Base-by-base conservation (phyloP, 257 asterid species). In the Solanum ossicruentum region DNA sequence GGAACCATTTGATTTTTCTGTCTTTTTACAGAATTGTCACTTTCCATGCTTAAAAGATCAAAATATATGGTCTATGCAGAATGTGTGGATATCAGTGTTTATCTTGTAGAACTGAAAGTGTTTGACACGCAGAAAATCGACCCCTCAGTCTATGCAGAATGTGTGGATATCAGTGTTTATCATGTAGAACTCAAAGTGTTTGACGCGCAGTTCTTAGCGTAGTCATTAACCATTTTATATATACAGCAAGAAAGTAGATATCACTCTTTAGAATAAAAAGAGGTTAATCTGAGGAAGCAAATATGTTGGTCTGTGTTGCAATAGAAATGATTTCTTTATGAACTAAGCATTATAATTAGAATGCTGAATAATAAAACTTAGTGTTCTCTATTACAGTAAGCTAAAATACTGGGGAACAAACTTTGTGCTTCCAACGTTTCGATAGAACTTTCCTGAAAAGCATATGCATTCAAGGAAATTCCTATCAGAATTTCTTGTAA, bases 391-490 rank as follows among this genome's bases (percentile, higher is more conserved):
- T 61, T 61, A 63, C 18, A 63, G 71, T 63, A 23, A 63, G 41
- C 18, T 63, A 6, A 63, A 63, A 10, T 63, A 23, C 71, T 63
- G 71, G 41, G 10, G 1, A 12, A 13, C 11, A 8, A 20, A 43
- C 16, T 20, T 71, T 17, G 43, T 71, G 32, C 16, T 43, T 71
- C 23, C 79, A 39, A 70, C 15, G 49, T 71, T 51, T 90, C 89
- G 90, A 47, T 49, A 84, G 75, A 88, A 86, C 85, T 93, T 91
- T 72, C 89, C 84, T 2, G 93, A 89, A 80, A 94, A 94, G 87
- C 95, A 92, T 63, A 86, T 91, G 84, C 96, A 94, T 88, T 93
- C 92, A 52, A 92, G 89, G 85, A 94, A 89, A 79, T 91, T 89
- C 85, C 87, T 89, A 71, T 93, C 90, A 47, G 87, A 70, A 36